These are phyloP conservation scores for Arabidopsis suecica DNA, from an alignment of 345 rosid genomes.

Conservation along the genomic window DNA sequence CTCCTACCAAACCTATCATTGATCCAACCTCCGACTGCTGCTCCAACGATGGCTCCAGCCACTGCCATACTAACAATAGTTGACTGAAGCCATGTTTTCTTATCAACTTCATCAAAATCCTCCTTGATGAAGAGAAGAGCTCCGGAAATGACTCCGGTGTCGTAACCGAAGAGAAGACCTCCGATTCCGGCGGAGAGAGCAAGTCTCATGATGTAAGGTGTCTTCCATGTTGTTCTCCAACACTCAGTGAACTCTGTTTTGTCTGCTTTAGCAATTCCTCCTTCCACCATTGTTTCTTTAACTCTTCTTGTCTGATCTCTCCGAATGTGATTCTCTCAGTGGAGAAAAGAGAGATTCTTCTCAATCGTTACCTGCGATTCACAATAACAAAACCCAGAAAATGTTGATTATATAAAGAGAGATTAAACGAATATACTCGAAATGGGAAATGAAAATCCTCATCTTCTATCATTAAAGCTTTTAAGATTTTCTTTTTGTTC, in stretches of 20 bases:
- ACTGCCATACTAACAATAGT: constrained; percentile 89
- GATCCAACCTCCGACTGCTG: constrained; percentile 78
- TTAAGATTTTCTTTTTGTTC: not conserved
- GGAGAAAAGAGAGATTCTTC: not conserved
- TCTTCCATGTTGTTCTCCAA: constrained; percentile 68
- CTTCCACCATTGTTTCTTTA: constrained; percentile 65
- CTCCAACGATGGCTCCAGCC: constrained; percentile 89
- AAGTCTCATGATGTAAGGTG: constrained; percentile 84
- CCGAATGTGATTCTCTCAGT: not conserved
- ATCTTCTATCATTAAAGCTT: not conserved
- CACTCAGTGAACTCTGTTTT: constrained; percentile 80
- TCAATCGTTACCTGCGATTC: constrained; percentile 6
- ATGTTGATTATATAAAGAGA: not conserved
- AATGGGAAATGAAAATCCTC: not conserved
- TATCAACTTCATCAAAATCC: constrained; percentile 67
- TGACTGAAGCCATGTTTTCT: constrained; percentile 78
- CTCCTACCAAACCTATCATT: constrained; percentile 81
- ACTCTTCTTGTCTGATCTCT: not conserved
- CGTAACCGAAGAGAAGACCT: constrained; percentile 93
- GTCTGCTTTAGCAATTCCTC: constrained; percentile 61
- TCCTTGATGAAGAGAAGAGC: constrained; percentile 83
- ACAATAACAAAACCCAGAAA: not conserved
- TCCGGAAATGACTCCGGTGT: constrained; percentile 96
- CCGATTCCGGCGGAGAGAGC: constrained; percentile 94
- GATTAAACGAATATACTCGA: constrained; percentile 1